phyloP scores from a whole-genome alignment of 805 yeast genomes.

The Saccharomycopsis microspora region DNA sequence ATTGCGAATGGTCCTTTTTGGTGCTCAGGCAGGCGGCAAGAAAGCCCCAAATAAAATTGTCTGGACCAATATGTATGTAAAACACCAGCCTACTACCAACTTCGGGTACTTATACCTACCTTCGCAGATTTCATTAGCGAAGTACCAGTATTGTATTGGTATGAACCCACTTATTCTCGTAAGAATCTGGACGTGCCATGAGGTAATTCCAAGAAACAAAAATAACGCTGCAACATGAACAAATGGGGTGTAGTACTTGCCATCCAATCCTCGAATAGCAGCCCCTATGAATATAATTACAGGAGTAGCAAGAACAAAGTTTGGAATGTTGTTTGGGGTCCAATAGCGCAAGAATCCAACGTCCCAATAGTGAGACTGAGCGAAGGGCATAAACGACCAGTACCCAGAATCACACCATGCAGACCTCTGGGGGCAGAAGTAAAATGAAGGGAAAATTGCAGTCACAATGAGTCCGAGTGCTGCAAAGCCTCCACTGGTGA shows the following conservation, averaged over 20 bases:
- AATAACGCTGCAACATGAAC: conserved; percentile 32
- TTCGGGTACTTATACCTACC: conserved; percentile 20
- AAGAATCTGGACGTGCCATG: conserved; percentile 81
- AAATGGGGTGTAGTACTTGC: conserved; percentile 30
- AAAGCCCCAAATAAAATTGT: conserved; percentile 69
- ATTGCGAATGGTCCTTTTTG: too few species aligned
- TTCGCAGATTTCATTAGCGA: conserved; percentile 26
- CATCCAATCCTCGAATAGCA: conserved; percentile 29
- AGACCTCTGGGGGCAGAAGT: conserved; percentile 60
- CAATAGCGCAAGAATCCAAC: conserved; percentile 76
- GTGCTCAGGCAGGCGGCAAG: conserved; percentile 76
- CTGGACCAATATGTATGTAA: conserved; percentile 59
- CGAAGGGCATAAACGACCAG: conserved; percentile 55
- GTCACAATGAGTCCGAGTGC: conserved; percentile 33
- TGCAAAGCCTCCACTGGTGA: conserved; percentile 48
- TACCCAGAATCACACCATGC: conserved; percentile 61
- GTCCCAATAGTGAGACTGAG: conserved; percentile 79
- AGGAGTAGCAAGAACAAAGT: conserved; percentile 70
- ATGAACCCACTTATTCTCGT: conserved; percentile 69
- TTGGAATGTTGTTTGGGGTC: conserved; percentile 72
- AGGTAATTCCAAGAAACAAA: conserved; percentile 37
- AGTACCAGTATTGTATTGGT: conserved; percentile 68
- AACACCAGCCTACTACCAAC: conserved; percentile 34
- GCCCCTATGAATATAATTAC: conserved; percentile 35
- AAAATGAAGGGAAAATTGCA: conserved; percentile 41